Evolutionary conservation across 306 rosid genomes (phyloP).

Genomic region (Spatholobus suberectus): DNA sequence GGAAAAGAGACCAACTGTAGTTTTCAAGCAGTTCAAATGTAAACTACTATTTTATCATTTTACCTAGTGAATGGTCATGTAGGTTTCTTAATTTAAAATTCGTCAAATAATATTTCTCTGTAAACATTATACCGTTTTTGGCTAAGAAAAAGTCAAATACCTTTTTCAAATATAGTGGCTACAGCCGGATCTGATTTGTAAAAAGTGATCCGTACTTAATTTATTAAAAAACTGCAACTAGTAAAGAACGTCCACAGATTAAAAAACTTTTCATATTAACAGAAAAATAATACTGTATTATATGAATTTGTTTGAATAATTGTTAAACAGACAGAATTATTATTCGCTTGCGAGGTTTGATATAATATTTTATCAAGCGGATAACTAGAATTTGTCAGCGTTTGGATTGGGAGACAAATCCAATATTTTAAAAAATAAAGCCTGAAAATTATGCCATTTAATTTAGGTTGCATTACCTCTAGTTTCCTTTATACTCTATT

Average conservation of each 20-base stretch:
- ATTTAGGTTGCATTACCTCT: neutral
- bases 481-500: too few relatives aligned
- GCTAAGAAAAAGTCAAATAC: conserved; percentile 27
- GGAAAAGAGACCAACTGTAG: neutral
- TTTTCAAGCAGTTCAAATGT: neutral
- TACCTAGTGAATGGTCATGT: neutral
- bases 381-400: neutral
- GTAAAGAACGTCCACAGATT: neutral
- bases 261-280: neutral
- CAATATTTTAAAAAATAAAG: neutral
- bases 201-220: neutral
- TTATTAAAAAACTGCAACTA: conserved; percentile 2
- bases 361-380: neutral
- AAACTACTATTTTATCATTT: neutral
- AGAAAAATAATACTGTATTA: neutral
- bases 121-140: neutral
- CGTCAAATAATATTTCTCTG: neutral
- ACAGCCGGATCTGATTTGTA: neutral
- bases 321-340: neutral
- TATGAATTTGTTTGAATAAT: neutral
- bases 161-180: conserved; percentile 30
- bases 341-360: neutral
- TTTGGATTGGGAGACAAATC: neutral
- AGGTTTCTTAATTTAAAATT: neutral
- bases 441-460: neutral